Evolutionary conservation across 495 filamentous ascomycete species (phyloP).

Genomic region (Endocarpon pusillum): DNA sequence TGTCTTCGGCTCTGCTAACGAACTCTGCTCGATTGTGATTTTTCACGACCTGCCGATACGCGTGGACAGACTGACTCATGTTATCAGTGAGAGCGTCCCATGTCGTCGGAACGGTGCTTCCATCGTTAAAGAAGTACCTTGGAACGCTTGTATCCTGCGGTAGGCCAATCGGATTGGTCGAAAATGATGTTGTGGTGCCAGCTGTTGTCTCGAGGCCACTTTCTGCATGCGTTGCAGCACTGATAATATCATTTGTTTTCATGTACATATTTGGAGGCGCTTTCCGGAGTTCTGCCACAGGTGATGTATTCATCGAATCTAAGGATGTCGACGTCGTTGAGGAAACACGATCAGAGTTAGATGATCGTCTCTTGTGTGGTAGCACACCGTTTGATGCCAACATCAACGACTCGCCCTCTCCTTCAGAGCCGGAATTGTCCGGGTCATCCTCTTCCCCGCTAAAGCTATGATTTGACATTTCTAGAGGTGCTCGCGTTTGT

Average conservation of each 20-base stretch:
- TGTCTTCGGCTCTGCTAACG: constrained; percentile 83
- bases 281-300: constrained; percentile 27
- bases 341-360: constrained; percentile 55
- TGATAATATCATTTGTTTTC: constrained; percentile 32
- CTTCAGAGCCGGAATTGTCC: constrained; percentile 74
- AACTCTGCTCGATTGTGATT: constrained; percentile 72
- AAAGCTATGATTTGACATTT: constrained; percentile 76
- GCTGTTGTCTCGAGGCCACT: constrained; percentile 34
- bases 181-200: constrained; percentile 50
- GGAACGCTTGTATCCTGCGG: constrained; percentile 43
- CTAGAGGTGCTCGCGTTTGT: constrained; percentile 78
- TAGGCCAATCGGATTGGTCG: constrained; percentile 37
- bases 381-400: constrained; percentile 39
- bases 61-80: constrained; percentile 74
- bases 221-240: constrained; percentile 16
- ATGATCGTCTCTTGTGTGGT: constrained; percentile 44
- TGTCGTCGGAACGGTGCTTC: constrained; percentile 51
- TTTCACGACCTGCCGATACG: constrained; percentile 69
- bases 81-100: constrained; percentile 83
- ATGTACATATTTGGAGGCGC: constrained; percentile 21
- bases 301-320: constrained; percentile 59
- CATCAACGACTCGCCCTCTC: constrained; percentile 51
- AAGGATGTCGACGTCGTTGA: constrained; percentile 86
- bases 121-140: constrained; percentile 73
- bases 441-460: constrained; percentile 71